A percentile compares a stretch with the other conserved stretches of the same genome.
These are phyloP conservation scores for Mycena vitilis DNA, from an alignment of 768 basidiomycete species.

Conservation along the genomic window DNA sequence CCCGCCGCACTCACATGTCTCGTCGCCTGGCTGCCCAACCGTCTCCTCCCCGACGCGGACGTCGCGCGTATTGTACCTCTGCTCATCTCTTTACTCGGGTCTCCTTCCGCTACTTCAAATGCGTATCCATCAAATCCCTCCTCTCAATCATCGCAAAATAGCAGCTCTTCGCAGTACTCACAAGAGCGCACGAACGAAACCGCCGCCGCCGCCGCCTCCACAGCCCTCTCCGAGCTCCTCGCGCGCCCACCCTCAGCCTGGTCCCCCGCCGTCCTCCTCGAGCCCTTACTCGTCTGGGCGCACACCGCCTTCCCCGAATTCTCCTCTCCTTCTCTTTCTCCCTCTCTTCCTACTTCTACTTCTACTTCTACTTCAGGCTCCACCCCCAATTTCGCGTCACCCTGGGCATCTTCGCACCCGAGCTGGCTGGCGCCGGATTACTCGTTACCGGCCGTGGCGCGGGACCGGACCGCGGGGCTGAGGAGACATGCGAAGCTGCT, in stretches of 20 bases:
- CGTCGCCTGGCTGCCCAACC: slow-evolving; percentile 81
- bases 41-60: slow-evolving; percentile 60
- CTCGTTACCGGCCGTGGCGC: neutral
- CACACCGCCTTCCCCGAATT: too few relatives aligned
- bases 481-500: slow-evolving; percentile 13
- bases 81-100: slow-evolving; percentile 70
- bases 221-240: slow-evolving; percentile 83
- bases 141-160: too few relatives aligned
- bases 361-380: too few relatives aligned
- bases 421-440: neutral
- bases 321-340: too few relatives aligned
- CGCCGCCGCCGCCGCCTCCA: slow-evolving; percentile 61
- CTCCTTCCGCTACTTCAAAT: slow-evolving; percentile 42
- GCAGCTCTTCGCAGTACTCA: too few relatives aligned
- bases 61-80: slow-evolving; percentile 74
- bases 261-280: slow-evolving; percentile 79
- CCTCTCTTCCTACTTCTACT: too few relatives aligned
- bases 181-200: too few relatives aligned
- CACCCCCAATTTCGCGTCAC: neutral
- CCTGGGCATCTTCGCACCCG: neutral
- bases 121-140: too few relatives aligned
- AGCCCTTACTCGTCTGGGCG: slow-evolving; percentile 63
- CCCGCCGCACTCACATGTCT: slow-evolving; percentile 82
- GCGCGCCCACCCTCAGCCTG: slow-evolving; percentile 78
- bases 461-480: neutral